Evolutionary conservation across 2,329 filamentous ascomycete genomes (phyloP), one percentile per base, ranked within the genome.

Genomic region (Furcasterigmium furcatum): DNA sequence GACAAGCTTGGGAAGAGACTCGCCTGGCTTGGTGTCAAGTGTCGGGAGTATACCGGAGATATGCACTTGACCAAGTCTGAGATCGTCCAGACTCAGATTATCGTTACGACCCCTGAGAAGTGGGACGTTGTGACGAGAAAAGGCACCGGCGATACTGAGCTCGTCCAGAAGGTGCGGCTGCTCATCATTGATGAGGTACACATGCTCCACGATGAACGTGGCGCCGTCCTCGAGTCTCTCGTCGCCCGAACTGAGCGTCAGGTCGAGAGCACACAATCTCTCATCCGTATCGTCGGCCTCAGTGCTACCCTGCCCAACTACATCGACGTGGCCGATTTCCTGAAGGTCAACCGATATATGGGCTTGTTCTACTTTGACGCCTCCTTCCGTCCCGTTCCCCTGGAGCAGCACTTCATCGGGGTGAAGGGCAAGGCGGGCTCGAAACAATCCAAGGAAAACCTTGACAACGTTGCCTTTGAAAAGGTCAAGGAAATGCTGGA

Each of bases 71-170:
- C 92, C 41, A 99, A 99, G 66, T 80, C 89, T 2, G 95, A 99
- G 66, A 96, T 99, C 50, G 79, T 96, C 14, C 85, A 91, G 52
- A 99, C 94, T 0, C 94, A 99, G 62, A 94, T 99, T 55, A 96
- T 99, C 49, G 94, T 99, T 41, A 99, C 95, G 0, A 99, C 94
- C 1, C 94, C 94, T 29, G 94, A 99, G 68, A 99, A 99, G 68
- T 99, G 95, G 95, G 94, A 99, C 63, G 94, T 99, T 1, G 89
- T 99, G 5, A 99, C 94, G 4, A 80, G 94, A 50, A 99, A 97
- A 67, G 95, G 92, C 46, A 97, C 91, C 1, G 94, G 95, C 14
- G 94, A 99, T 61, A 97, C 94, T 0, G 94, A 97, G 62, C 79
- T 99, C 4, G 95, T 99, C 13, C 94, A 99, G 58, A 99, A 99